phyloP scores from a whole-genome alignment of 148 eudicot species.

The Camellia sinensis region DNA sequence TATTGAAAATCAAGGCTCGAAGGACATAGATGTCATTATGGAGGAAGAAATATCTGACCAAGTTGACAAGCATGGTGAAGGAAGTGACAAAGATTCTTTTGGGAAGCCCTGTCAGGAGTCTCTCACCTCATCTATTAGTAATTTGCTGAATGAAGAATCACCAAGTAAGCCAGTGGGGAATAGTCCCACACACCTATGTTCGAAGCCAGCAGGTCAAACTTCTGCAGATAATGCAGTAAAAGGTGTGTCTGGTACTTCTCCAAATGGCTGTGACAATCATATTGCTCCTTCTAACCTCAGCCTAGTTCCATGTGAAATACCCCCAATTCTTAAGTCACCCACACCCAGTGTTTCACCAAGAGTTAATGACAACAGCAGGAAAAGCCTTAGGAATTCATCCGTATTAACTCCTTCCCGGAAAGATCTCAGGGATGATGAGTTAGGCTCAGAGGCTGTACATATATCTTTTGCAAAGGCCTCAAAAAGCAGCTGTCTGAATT shows the following conservation, averaged over 20 bases:
- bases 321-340: slow-evolving; percentile 72
- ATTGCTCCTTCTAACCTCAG: slow-evolving; percentile 33
- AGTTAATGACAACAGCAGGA: slow-evolving; percentile 56
- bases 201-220: slow-evolving; percentile 17
- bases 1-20: slow-evolving; percentile 32
- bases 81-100: slow-evolving; percentile 11
- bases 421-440: slow-evolving; percentile 21
- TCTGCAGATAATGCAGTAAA: slow-evolving; percentile 15
- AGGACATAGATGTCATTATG: slow-evolving; percentile 66
- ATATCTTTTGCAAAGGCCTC: slow-evolving; percentile 42
- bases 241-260: slow-evolving; percentile 18
- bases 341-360: slow-evolving; percentile 76
- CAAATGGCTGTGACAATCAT: slow-evolving; percentile 26
- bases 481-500: slow-evolving; percentile 35
- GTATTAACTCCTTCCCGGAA: slow-evolving; percentile 52
- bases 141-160: slow-evolving; percentile 23
- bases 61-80: slow-evolving; percentile 28
- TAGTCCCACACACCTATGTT: slow-evolving; percentile 7
- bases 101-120: slow-evolving; percentile 7
- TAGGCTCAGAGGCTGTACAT: slow-evolving; percentile 25
- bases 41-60: slow-evolving; percentile 59
- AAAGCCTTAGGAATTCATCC: slow-evolving; percentile 70
- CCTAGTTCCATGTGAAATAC: slow-evolving; percentile 39
- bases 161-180: slow-evolving; percentile 23
- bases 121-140: slow-evolving; percentile 17